These are phyloP conservation scores for Lactifluus pinguis DNA, from an alignment of 768 basidiomycete genomes.

Conservation along the genomic window DNA sequence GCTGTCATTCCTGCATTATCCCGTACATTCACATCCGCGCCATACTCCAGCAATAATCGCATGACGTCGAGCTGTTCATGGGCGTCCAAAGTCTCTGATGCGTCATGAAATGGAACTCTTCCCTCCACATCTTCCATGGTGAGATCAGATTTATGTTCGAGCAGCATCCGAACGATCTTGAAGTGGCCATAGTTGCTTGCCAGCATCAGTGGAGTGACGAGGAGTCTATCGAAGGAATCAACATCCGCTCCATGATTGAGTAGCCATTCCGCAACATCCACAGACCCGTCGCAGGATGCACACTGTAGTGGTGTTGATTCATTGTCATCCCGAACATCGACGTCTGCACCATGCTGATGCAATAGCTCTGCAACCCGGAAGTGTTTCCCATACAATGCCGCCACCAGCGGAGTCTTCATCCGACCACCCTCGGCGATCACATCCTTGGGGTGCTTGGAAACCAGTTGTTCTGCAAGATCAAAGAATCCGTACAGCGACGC, in stretches of 20 bases:
- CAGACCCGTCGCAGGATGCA: background rate
- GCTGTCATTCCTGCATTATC: background rate
- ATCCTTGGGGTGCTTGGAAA: background rate
- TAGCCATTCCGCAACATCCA: background rate
- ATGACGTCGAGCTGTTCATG: background rate
- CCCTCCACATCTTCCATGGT: background rate
- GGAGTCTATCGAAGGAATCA: too few relatives aligned
- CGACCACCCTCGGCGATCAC: background rate
- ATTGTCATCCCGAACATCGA: background rate
- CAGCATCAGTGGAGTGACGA: background rate
- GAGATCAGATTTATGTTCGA: background rate
- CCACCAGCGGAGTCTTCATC: background rate
- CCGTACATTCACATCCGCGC: background rate
- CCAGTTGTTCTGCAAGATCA: background rate
- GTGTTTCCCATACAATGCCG: background rate
- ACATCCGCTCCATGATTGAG: background rate
- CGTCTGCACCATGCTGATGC: background rate
- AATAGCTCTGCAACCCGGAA: background rate
- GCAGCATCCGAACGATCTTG: background rate
- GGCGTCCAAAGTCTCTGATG: background rate
- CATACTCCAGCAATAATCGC: background rate
- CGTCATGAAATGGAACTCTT: background rate
- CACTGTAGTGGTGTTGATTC: fast-evolving
- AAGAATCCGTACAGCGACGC: background rate
- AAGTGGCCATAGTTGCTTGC: background rate